Evolutionary conservation across 2,329 filamentous ascomycete genomes (phyloP).

Genomic region (Taxawa tesnikishii): DNA sequence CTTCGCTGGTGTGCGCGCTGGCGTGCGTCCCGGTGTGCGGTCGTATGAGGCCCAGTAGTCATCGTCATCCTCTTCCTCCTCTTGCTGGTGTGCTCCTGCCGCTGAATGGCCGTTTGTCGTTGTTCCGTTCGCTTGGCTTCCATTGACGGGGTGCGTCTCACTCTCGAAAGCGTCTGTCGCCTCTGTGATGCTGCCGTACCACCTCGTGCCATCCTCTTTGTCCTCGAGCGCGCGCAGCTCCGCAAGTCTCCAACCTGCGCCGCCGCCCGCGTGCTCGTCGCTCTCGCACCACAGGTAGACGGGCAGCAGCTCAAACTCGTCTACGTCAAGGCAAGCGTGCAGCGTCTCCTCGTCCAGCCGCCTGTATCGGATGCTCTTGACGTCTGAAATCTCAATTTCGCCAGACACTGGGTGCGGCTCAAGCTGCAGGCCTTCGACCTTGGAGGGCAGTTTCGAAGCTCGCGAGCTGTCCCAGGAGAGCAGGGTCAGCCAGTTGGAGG

Average conservation of each 20-base stretch:
- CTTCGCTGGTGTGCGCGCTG: constrained; percentile 39
- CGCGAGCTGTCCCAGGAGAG: constrained; percentile 54
- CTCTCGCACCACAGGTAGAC: constrained; percentile 58
- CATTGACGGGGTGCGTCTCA: constrained; percentile 9
- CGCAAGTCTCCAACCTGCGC: constrained; percentile 57
- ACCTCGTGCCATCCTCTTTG: constrained; percentile 41
- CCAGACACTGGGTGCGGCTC: constrained; percentile 74
- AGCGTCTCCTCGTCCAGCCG: constrained; percentile 66
- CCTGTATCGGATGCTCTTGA: constrained; percentile 48
- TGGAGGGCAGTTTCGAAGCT: constrained; percentile 45
- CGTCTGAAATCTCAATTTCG: constrained; percentile 64
- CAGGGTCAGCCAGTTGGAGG: constrained; percentile 54
- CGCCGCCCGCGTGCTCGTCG: constrained; percentile 46
- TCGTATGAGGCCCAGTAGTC: constrained; percentile 75
- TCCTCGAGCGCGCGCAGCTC: constrained; percentile 52
- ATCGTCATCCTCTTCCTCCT: constrained; percentile 57
- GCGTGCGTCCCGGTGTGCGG: constrained; percentile 53
- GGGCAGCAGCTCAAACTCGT: constrained; percentile 50
- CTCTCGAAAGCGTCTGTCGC: constrained; percentile 45
- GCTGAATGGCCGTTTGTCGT: not conserved
- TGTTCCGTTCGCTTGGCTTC: constrained; percentile 1
- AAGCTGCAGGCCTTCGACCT: constrained; percentile 50
- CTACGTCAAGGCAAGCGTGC: constrained; percentile 51
- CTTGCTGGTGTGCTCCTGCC: constrained; percentile 3
- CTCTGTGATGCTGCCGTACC: constrained; percentile 45